These are phyloP conservation scores for Aspergillus niger DNA, from an alignment of 2,329 filamentous ascomycete genomes.

Conservation along the genomic window DNA sequence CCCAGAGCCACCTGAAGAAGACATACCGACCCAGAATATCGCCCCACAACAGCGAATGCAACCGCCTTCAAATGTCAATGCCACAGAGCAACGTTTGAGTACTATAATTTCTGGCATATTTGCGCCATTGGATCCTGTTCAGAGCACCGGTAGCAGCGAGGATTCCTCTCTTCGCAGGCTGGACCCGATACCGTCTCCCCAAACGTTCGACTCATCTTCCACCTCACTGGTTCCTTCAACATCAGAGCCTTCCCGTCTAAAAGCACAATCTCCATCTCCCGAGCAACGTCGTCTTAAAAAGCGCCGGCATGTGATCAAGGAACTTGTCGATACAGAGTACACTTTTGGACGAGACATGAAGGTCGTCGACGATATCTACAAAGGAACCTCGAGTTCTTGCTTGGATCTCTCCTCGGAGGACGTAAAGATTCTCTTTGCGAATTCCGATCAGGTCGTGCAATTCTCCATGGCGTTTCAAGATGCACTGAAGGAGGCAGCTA, in stretches of 20 bases:
- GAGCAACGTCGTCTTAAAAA: constrained; percentile 66
- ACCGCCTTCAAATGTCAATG: background rate
- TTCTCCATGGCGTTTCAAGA: constrained; percentile 81
- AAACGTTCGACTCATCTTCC: constrained; percentile 38
- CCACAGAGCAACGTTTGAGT: constrained; percentile 19
- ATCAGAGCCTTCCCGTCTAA: constrained; percentile 26
- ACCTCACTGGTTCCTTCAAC: constrained; percentile 41
- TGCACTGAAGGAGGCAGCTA: constrained; percentile 76
- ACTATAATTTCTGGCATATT: constrained; percentile 15
- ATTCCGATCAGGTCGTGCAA: constrained; percentile 83
- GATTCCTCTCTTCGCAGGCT: constrained; percentile 38
- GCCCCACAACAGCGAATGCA: background rate
- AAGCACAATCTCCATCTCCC: constrained; percentile 36
- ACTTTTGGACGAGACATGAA: constrained; percentile 94
- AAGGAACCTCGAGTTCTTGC: constrained; percentile 82
- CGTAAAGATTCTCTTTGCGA: constrained; percentile 87
- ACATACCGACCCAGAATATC: constrained; percentile 16
- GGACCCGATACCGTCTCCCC: constrained; percentile 32
- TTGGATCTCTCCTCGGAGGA: constrained; percentile 79
- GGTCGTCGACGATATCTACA: constrained; percentile 96
- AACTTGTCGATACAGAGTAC: constrained; percentile 89
- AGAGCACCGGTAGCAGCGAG: constrained; percentile 39
- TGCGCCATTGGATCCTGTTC: constrained; percentile 25
- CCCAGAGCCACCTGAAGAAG: constrained; percentile 23
- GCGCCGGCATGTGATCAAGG: constrained; percentile 82